Conservation (phyloP, 2,329 filamentous ascomycete genomes). For the Colletotrichum cereale region DNA sequence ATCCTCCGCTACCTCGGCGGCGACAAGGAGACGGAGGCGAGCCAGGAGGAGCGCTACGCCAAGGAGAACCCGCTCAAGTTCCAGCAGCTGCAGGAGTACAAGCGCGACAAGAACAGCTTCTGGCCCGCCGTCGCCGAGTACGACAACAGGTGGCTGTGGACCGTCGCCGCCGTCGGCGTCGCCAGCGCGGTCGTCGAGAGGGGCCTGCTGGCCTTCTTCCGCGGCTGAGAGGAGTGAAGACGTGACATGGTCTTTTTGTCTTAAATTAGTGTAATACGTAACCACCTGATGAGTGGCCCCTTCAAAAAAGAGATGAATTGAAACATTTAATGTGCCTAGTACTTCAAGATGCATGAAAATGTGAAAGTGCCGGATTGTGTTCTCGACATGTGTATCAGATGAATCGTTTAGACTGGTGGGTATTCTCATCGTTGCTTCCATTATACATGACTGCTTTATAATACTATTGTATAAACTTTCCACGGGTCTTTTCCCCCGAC, state of each 20-base stretch:
- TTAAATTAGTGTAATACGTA: conserved; percentile 22
- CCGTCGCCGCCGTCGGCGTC: conserved; percentile 62
- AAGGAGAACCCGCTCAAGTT: conserved; percentile 64
- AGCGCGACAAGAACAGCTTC: conserved; percentile 68
- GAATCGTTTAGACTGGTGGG: neutral
- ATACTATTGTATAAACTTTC: neutral
- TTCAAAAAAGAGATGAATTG: neutral
- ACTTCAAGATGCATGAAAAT: too few relatives aligned
- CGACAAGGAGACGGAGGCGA: conserved; percentile 66
- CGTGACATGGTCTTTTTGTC: neutral
- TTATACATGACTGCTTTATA: neutral
- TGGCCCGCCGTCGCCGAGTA: conserved; percentile 66
- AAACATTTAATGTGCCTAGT: neutral
- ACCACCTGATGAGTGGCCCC: too few relatives aligned
- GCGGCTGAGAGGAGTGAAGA: neutral
- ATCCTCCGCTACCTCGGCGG: conserved; percentile 70
- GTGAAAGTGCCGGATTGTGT: too few relatives aligned
- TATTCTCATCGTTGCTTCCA: neutral
- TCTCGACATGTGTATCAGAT: too few relatives aligned
- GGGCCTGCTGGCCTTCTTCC: conserved; percentile 26
- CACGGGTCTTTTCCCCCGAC: neutral
- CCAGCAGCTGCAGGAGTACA: conserved; percentile 64
- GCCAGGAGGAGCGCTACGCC: conserved; percentile 65
- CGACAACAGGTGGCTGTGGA: conserved; percentile 68
- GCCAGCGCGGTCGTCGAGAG: conserved; percentile 61